Conservation (phyloP, 2,329 filamentous ascomycete genomes). For the Tolypocladium pustulatum region DNA sequence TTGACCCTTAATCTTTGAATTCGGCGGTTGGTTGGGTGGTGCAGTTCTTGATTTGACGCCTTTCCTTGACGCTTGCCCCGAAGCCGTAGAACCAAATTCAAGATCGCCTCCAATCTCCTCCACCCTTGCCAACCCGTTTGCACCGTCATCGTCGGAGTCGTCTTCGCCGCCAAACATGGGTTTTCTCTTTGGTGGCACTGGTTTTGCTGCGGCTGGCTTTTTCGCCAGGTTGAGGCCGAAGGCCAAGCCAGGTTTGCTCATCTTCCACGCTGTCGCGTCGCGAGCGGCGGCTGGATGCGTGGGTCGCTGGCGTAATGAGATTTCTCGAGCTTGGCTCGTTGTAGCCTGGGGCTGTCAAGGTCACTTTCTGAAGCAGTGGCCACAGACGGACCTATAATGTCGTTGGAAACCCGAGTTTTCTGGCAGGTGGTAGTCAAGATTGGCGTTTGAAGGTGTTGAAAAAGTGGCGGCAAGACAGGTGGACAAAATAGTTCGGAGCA, state of each 20-base stretch:
- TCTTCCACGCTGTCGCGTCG: conserved; percentile 12
- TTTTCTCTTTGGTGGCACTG: conserved; percentile 38
- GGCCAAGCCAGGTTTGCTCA: conserved; percentile 38
- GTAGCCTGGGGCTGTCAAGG: not conserved
- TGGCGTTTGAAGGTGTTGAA: not conserved
- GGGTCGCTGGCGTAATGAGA: not conserved
- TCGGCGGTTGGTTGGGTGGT: conserved; percentile 27
- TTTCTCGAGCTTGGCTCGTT: not conserved
- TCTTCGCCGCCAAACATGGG: conserved; percentile 48
- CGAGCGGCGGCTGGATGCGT: not conserved
- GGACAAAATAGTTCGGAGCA: not conserved
- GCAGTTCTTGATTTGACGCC: conserved; percentile 20
- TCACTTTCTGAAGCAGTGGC: not conserved
- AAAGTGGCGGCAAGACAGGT: not conserved
- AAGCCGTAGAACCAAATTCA: conserved; percentile 25
- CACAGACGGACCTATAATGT: not conserved
- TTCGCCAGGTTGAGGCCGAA: conserved; percentile 52
- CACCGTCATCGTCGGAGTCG: conserved; percentile 42
- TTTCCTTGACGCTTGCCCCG: conserved; percentile 18
- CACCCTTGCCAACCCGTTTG: conserved; percentile 24
- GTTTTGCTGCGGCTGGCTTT: conserved; percentile 41
- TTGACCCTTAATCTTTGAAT: conserved; percentile 31
- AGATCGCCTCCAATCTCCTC: conserved; percentile 56
- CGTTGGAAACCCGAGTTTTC: not conserved
- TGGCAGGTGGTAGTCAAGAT: not conserved